Evolutionary conservation across 192 early-diverging fungal genomes (phyloP), one percentile per base, ranked within the genome.

Genomic region (Lobulomyces angularis): DNA sequence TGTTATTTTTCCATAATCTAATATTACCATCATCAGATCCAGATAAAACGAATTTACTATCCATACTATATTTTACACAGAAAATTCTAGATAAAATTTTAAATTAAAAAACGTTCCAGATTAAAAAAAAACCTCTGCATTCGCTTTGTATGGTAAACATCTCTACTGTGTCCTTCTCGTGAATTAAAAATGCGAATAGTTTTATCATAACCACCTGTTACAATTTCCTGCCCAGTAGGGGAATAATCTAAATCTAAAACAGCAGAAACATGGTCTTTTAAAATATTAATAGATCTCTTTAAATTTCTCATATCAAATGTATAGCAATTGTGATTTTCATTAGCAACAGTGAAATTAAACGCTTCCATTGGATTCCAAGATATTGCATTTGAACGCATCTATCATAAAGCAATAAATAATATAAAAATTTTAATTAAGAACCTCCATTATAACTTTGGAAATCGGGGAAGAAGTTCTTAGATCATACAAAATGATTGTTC

Each of bases 311-410:
- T 97, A 59, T 99, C 95, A 55, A 92, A 99, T 5, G 74, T 82
- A 59, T 99, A 99, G 42, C 80, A 69, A 50, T 96, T 97, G 56
- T 97, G 90, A 68, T 99, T 91, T 66, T 99, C 95, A 68, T 84
- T 99, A 19, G 86, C 94, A 2, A 70, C 69, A 23, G 90, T 77
- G 66, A 99, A 97, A 50, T 80, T 89, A 59, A 85, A 92, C 3
- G 95, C 88, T 55, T 96, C 90, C 89, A 97, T 95, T 3, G 95
- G 95, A 57, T 99, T 99, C 95, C 95, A 99, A 12, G 86, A 64
- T 35, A 99, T 88, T 7, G 95, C 87, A 57, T 99, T 99, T 19
- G 88, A 86, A 43, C 77, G 77, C 68, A 92, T 69, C 45, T 79
- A 49, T 12, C n/a, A n/a, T n/a, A n/a, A n/a, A 12, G 6, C 40